Evolutionary conservation across 768 basidiomycete genomes (phyloP).

Genomic region (Hypsizygus marmoreus): DNA sequence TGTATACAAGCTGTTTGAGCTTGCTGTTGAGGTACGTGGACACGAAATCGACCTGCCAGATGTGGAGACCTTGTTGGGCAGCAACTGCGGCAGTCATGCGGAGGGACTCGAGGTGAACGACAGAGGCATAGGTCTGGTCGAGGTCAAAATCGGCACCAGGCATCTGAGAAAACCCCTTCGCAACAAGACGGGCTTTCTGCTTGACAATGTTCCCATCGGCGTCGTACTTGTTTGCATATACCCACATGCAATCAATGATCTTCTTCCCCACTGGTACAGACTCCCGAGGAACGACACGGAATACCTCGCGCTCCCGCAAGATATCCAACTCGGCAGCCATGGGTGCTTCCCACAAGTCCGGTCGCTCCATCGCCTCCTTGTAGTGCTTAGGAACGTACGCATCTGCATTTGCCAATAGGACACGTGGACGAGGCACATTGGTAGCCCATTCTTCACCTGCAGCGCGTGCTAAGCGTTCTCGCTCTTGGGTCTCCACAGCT

Average conservation of each 20-base stretch:
- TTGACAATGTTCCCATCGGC: conserved; percentile 22
- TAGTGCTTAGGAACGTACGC: not conserved
- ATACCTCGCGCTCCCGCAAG: conserved; percentile 15
- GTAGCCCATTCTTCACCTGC: not conserved
- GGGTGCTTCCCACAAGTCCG: conserved; percentile 12
- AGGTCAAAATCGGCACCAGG: conserved; percentile 32
- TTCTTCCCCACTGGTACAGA: conserved; percentile 2
- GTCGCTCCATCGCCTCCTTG: conserved; percentile 15
- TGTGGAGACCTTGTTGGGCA: conserved; percentile 23
- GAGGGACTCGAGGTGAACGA: conserved; percentile 19
- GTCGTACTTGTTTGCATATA: conserved; percentile 31
- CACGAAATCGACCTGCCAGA: conserved; percentile 36
- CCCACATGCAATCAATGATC: conserved; percentile 17
- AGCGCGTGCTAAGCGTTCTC: not conserved
- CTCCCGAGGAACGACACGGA: conserved; percentile 12
- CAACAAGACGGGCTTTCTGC: conserved; percentile 28
- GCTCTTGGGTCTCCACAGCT: not conserved
- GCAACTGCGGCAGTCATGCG: conserved; percentile 25
- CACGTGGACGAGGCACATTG: not conserved
- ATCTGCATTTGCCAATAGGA: not conserved
- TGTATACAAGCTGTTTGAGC: conserved; percentile 21
- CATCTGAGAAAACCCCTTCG: conserved; percentile 32
- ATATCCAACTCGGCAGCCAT: conserved; percentile 23
- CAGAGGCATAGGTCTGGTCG: conserved; percentile 19
- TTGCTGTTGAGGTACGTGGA: conserved; percentile 33